Base-by-base conservation (phyloP, 441 rosid genomes). In the Macaranga tanarius region DNA sequence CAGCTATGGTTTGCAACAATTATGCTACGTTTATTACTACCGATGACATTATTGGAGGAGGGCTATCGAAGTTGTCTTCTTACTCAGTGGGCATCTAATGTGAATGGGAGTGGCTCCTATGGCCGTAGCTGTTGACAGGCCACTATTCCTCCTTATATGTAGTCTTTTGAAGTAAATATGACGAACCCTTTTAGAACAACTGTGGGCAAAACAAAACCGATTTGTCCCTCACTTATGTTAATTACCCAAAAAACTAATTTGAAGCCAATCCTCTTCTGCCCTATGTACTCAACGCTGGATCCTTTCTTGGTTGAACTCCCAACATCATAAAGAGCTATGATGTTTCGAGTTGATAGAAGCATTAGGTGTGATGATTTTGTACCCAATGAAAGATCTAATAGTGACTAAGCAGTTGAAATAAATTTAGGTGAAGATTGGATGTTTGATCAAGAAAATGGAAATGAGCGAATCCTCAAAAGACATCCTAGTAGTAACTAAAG, bases 211-310 rank as follows among this genome's bases (percentile, higher is more conserved):
- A 96, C 92, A 79, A 93, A 96, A 70, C 99, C 98, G 79, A 96
- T 96, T 85, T 92, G 97, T 76, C 98, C 99, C 71, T 89, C 92
- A 67, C 91, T 89, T 77, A 89, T 88, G 84, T 96, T 98, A 81
- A 96, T 77, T 87, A 96, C 99, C 97, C 97, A 92, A 84, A 93
- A 96, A 66, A 96, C 99, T 69, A 98, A 96, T 85, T 96, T 96
- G 86, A 96, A 96, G 81, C 99, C 99, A 79, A 96, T 96, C 79
- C 99, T 98, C 83, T 96, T 96, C 88, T 92, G 89, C 80, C 99
- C 99, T 51, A 96, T 92, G 84, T 93, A 96, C 62, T 98, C 99
- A 73, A 79, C 58, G 72, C 84, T 83, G 82, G 86, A 86, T 80
- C 96, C 96, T 77, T 89, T 92, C 84, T 96, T 92, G 55, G 99